Conservation (phyloP, 2,329 filamentous ascomycete genomes). For the Fonsecaea monophora region DNA sequence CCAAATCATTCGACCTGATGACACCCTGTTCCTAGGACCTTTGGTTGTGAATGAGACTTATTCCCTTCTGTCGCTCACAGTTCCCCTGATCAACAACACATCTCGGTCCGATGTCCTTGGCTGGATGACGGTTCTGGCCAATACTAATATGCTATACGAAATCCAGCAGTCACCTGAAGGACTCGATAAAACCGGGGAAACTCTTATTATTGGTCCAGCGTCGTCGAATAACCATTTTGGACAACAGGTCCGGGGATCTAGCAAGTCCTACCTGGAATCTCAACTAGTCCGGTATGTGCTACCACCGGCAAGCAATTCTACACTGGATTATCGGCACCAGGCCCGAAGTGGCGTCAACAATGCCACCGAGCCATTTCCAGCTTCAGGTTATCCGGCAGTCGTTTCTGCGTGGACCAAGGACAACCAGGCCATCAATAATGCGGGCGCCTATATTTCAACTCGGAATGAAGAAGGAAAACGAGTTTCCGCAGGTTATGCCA, state of each 20-base stretch:
- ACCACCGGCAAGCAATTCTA: constrained; percentile 33
- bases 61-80: constrained; percentile 79
- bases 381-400: constrained; percentile 68
- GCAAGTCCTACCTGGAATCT: constrained; percentile 49
- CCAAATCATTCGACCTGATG: constrained; percentile 43
- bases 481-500: constrained; percentile 82
- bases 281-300: constrained; percentile 38
- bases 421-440: constrained; percentile 65
- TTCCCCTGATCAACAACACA: constrained; percentile 77
- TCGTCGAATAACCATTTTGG: constrained; percentile 71
- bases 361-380: constrained; percentile 62
- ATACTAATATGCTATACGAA: constrained; percentile 68
- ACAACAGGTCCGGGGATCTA: constrained; percentile 38
- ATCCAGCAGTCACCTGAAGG: constrained; percentile 72
- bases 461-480: constrained; percentile 72
- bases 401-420: constrained; percentile 64
- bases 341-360: constrained; percentile 29
- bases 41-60: constrained; percentile 73
- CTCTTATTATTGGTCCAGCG: constrained; percentile 73
- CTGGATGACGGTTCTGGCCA: constrained; percentile 81
- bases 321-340: constrained; percentile 34
- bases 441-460: constrained; percentile 71
- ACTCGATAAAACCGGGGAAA: constrained; percentile 71
- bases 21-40: constrained; percentile 77
- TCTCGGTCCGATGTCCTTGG: constrained; percentile 72